Base-by-base conservation (phyloP, 1,284 basidiomycete species). In the Cerrena zonata region DNA sequence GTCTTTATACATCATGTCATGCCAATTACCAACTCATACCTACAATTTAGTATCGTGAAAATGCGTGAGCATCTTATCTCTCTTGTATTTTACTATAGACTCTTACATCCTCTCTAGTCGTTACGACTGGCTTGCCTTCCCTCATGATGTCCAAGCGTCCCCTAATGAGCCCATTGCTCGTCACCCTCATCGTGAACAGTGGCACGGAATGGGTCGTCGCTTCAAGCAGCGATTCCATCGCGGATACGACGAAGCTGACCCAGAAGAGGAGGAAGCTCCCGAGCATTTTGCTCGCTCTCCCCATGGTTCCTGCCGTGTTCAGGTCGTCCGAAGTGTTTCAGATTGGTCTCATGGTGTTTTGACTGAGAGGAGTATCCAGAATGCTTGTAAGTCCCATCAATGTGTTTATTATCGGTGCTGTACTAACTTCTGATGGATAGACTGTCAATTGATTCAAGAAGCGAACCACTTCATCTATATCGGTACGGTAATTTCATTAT, bases 271-370 rank as follows among this genome's bases (percentile, higher is more conserved):
- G 4, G 58, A 62, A 26, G 58, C 60, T 47, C 60, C 58, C 4
- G 48, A 57, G 18, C 30, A 52, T 26, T 79, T 80, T 53, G 57
- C 66, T 2, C 65, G 64, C 4, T 67, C 73, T 0, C 69, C 71
- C 10, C 69, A 77, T 15, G 75, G 76, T 1, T 74, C 71, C 7
- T 85, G 84, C 59, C 73, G 72, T 23, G 85, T 92, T 15, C 91
- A 94, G 68, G 89, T 79, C 18, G 74, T 91, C 26, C 79, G 92
- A 48, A 91, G 89, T 55, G 86, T 92, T 15, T 83, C 77, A 2
- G 93, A 96, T 68, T 96, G 92, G 92, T 90, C 86, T 63, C 90
- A 93, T 63, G 93, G 93, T 18, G 87, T 92, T 21, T 73, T 94
- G 56, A 85, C 81, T 1, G 91, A 94, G 66, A 78, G 82, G 56